Evolutionary conservation across 805 yeast genomes (phyloP), one percentile per base, ranked within the genome.

Genomic region (Brettanomyces anomalus): DNA sequence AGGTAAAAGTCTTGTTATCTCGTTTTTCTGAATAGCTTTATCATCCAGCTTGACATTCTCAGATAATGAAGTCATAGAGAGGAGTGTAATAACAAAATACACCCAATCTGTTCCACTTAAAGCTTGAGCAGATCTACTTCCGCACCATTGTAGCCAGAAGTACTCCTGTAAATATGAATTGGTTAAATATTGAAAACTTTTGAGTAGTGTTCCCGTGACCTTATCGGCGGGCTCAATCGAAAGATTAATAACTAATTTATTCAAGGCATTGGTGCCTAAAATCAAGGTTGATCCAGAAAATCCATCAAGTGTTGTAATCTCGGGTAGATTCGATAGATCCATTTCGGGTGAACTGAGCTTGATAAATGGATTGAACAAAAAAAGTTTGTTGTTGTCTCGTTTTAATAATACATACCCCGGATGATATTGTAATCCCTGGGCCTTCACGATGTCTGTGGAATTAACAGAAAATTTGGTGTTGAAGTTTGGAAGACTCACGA

Each of bases 131-230:
- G 71, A 61, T 17, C 69, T 55, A 1, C 83, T 76, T 1, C 78
- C 57, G 37, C 81, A 66, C 87, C 88, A 83, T 3, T 72, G 64
- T 40, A 78, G 59, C 76, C 81, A 71, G n/a, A 81, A 62, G 31
- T 69, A 70, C 51, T 77, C 80, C 50, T 68, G 70, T 3, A 77
- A 67, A 43, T 71, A 71, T 2, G 81, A 65, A n/a, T 81, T 83
- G 4, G 79, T 69, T 16, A 81, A 54, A 46, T 72, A 71, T 43
- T 67, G 69, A 48, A 82, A 66, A 3, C 76, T 64, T 14, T 64
- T 57, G n/a, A 82, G 61, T 36, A 81, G 71, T 11, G 54, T 65
- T 4, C 46, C 26, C 1, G 79, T 76, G 5, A 72, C 52, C 2
- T 62, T 61, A 33, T 66, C 65, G 13, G 58, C 56, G 0, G 87